Evolutionary conservation across 495 filamentous ascomycete genomes (phyloP).

Genomic region (Schizothecium vesticola): DNA sequence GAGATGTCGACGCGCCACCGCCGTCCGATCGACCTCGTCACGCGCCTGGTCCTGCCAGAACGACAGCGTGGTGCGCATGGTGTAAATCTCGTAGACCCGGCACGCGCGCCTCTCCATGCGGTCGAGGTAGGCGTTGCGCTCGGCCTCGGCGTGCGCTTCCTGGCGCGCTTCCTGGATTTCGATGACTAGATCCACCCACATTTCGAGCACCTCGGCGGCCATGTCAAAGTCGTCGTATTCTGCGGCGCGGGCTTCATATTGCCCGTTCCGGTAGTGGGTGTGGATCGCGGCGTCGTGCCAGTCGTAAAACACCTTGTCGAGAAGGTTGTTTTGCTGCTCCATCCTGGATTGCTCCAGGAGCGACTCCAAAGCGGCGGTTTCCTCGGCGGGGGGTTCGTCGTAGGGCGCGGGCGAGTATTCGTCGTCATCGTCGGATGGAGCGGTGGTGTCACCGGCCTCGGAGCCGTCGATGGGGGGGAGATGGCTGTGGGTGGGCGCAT

Average conservation of each 20-base stretch:
- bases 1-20: conserved; percentile 61
- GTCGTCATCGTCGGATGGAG: conserved; percentile 14
- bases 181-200: conserved; percentile 20
- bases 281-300: conserved; percentile 16
- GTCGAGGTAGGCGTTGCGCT: conserved; percentile 19
- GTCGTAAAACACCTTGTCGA: conserved; percentile 9
- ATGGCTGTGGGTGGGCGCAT: conserved; percentile 14
- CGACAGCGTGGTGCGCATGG: conserved; percentile 17
- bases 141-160: conserved; percentile 16
- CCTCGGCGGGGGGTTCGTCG: conserved; percentile 7
- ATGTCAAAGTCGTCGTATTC: conserved; percentile 24
- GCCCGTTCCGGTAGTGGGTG: conserved; percentile 4
- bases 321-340: conserved; percentile 9
- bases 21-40: conserved; percentile 43
- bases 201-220: conserved; percentile 19
- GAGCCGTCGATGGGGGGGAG: conserved; percentile 13
- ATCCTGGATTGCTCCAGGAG: conserved; percentile 15
- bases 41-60: conserved; percentile 21
- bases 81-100: conserved; percentile 27
- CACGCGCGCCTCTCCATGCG: conserved; percentile 28
- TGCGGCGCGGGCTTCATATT: conserved; percentile 7
- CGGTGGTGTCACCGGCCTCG: conserved; percentile 17
- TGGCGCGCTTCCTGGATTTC: conserved; percentile 9
- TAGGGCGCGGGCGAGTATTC: neutral
- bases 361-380: conserved; percentile 16